A percentile compares a stretch with the other conserved stretches of the same genome.
Evolutionary conservation across 768 basidiomycete genomes (phyloP).

Genomic region (Tubosaeta brunneosetosa): DNA sequence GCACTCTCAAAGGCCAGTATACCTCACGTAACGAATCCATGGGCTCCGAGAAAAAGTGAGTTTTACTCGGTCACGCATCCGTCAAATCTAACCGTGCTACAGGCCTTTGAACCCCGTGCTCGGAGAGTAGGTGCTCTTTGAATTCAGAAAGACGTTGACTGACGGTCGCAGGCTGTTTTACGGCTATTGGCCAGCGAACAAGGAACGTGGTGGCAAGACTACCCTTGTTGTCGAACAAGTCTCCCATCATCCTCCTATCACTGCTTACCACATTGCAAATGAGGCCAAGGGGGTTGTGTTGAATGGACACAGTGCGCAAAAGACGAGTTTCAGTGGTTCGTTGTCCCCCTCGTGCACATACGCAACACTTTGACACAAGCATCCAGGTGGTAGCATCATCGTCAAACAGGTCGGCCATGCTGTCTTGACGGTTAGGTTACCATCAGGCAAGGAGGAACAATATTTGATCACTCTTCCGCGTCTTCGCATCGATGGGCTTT

Average conservation of each 20-base stretch:
- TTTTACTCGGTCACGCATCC: constrained; percentile 5
- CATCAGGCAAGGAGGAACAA: constrained; percentile 53
- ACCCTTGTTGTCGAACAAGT: constrained; percentile 89
- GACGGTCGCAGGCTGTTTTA: constrained; percentile 64
- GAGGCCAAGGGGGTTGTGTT: constrained; percentile 67
- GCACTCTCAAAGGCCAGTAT: constrained; percentile 93
- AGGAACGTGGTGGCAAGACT: constrained; percentile 70
- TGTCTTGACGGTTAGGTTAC: constrained; percentile 61
- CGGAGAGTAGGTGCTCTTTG: constrained; percentile 66
- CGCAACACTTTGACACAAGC: constrained; percentile 1
- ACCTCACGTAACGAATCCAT: constrained; percentile 92
- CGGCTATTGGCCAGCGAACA: constrained; percentile 75
- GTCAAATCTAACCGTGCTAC: constrained; percentile 10
- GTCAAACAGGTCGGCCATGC: constrained; percentile 98
- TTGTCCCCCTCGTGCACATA: constrained; percentile 3
- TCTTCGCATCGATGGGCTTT: constrained; percentile 89
- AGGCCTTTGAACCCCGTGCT: constrained; percentile 96
- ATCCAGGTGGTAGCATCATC: constrained; percentile 61
- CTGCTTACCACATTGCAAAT: constrained; percentile 86
- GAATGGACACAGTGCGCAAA: constrained; percentile 89
- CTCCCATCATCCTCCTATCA: constrained; percentile 90
- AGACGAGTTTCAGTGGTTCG: constrained; percentile 84
- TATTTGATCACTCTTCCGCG: constrained; percentile 91
- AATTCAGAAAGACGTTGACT: not conserved
- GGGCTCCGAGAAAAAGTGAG: constrained; percentile 96